phyloP scores from a whole-genome alignment of 1,284 basidiomycete species.

The Malassezia japonica region DNA sequence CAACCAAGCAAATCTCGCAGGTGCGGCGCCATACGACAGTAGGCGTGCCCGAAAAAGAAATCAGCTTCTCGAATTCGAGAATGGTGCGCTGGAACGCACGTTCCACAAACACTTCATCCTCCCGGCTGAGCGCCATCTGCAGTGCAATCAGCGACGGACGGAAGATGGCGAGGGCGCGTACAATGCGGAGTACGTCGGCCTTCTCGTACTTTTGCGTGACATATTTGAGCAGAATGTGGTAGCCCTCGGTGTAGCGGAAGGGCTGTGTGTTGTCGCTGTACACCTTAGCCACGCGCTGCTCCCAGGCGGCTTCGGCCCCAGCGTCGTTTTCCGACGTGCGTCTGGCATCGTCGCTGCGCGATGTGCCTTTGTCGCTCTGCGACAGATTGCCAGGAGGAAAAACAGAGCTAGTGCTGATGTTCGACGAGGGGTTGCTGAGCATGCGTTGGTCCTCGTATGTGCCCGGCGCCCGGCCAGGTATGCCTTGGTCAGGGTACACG shows the following conservation, averaged over 20 bases:
- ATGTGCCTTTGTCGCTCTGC: not conserved
- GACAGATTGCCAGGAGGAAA: not conserved
- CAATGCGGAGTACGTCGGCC: slow-evolving; percentile 84
- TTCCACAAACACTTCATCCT: slow-evolving; percentile 64
- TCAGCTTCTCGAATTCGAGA: slow-evolving; percentile 88
- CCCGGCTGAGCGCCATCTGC: slow-evolving; percentile 53
- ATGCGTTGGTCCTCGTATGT: not conserved
- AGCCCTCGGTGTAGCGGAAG: slow-evolving; percentile 45
- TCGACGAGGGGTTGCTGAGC: not conserved
- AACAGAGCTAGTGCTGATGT: not conserved
- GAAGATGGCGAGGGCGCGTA: slow-evolving; percentile 85
- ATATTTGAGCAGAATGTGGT: slow-evolving; percentile 47
- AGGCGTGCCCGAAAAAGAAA: slow-evolving; percentile 94
- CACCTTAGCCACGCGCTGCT: slow-evolving; percentile 38
- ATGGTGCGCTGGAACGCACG: slow-evolving; percentile 86
- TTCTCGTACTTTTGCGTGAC: slow-evolving; percentile 63
- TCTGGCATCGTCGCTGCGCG: not conserved
- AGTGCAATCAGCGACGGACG: slow-evolving; percentile 88
- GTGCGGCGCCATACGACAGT: slow-evolving; percentile 98
- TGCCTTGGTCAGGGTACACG: not conserved
- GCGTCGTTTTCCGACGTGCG: not conserved
- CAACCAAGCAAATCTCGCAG: slow-evolving; percentile 91
- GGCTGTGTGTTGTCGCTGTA: slow-evolving; percentile 36
- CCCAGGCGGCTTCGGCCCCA: slow-evolving; percentile 19
- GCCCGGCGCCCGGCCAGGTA: not conserved